Conservation (phyloP, 2,329 filamentous ascomycete species). For the Septoria linicola region DNA sequence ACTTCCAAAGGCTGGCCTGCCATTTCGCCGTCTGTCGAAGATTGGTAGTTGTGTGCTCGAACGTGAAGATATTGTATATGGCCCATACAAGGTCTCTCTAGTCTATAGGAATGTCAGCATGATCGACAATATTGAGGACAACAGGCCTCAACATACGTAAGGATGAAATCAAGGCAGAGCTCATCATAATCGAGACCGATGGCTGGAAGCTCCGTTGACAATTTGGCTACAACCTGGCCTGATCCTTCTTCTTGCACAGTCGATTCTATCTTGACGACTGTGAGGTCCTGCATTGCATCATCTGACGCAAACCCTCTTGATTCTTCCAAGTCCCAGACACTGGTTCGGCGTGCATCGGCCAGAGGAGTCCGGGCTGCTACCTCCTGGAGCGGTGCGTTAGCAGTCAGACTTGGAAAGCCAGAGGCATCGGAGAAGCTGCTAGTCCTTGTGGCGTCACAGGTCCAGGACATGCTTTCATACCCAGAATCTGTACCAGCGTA, state of each 20-base stretch:
- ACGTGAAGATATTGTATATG: conserved; percentile 29
- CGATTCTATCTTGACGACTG: conserved; percentile 1
- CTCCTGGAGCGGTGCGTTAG: conserved; percentile 18
- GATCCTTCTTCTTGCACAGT: conserved; percentile 1
- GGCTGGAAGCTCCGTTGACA: conserved; percentile 14
- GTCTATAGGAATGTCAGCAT: conserved; percentile 9
- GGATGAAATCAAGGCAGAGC: conserved; percentile 26
- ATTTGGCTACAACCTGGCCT: background rate
- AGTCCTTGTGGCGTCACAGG: conserved; percentile 23
- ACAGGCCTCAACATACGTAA: conserved; percentile 19
- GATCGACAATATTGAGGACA: background rate
- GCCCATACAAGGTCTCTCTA: conserved; percentile 27
- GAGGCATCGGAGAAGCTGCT: conserved; percentile 23
- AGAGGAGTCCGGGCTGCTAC: conserved; percentile 13
- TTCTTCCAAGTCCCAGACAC: conserved; percentile 22
- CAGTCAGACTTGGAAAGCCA: conserved; percentile 20
- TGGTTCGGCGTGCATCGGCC: conserved; percentile 12
- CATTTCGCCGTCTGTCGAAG: conserved; percentile 11
- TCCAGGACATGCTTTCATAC: conserved; percentile 22
- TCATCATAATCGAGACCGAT: conserved; percentile 26
- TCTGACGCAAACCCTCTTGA: conserved; percentile 25
- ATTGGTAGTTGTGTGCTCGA: conserved; percentile 28
- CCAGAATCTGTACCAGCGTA: conserved; percentile 25
- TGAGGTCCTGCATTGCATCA: background rate
- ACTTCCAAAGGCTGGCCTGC: conserved; percentile 20